Conservation (phyloP, 2,329 filamentous ascomycete genomes). For the Septoria linicola region DNA sequence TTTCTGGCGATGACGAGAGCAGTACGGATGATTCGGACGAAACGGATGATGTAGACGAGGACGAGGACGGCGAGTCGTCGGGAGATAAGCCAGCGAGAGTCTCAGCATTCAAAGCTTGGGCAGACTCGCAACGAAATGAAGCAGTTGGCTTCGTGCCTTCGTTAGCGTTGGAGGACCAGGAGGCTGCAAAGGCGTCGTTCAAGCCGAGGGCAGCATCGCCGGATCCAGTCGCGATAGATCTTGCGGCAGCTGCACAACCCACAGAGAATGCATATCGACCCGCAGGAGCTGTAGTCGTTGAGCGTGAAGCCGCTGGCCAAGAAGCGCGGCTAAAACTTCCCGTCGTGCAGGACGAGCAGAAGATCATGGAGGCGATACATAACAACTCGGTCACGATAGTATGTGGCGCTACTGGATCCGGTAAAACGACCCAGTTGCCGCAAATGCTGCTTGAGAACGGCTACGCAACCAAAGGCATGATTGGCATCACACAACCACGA, state of each 20-base stretch:
- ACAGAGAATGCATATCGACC: slow-evolving; percentile 61
- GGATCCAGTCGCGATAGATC: slow-evolving; percentile 67
- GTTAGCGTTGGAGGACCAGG: slow-evolving; percentile 38
- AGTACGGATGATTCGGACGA: slow-evolving; percentile 38
- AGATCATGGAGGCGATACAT: slow-evolving; percentile 96
- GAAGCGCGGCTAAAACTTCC: slow-evolving; percentile 75
- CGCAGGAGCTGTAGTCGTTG: slow-evolving; percentile 71
- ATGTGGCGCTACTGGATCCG: slow-evolving; percentile 92
- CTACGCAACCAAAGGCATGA: slow-evolving; percentile 80
- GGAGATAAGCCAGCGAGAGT: slow-evolving; percentile 44
- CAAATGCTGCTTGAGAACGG: slow-evolving; percentile 95
- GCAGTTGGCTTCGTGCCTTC: slow-evolving; percentile 68
- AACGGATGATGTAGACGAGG: too few relatives aligned
- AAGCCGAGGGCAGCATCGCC: slow-evolving; percentile 65
- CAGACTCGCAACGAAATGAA: slow-evolving; percentile 79
- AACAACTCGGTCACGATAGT: slow-evolving; percentile 87
- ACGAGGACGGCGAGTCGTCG: slow-evolving; percentile 9
- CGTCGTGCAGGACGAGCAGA: slow-evolving; percentile 92
- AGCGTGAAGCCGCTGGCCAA: slow-evolving; percentile 71
- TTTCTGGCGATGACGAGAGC: neutral
- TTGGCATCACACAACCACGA: slow-evolving; percentile 91
- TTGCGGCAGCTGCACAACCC: slow-evolving; percentile 53
- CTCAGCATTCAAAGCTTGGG: slow-evolving; percentile 92
- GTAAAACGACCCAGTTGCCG: slow-evolving; percentile 95
- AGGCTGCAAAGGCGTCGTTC: slow-evolving; percentile 58